Conservation (phyloP, 768 basidiomycete species). For the Lactarius hatsudake region DNA sequence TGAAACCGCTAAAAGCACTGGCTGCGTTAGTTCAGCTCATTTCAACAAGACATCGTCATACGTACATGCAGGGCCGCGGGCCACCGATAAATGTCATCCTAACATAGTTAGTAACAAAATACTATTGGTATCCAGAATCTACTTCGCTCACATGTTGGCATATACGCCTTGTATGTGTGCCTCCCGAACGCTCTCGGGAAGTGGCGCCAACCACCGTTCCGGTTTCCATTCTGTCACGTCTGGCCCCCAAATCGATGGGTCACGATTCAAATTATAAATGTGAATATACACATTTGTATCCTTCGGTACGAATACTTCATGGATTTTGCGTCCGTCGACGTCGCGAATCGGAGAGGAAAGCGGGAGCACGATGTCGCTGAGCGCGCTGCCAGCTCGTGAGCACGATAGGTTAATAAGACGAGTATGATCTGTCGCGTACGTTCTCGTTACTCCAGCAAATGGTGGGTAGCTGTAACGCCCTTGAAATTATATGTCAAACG, state of each 20-base stretch:
- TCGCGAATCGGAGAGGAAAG: not conserved
- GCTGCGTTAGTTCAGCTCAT: not conserved
- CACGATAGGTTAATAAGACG: not conserved
- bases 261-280: not conserved
- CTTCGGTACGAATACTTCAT: not conserved
- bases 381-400: not conserved
- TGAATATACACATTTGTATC: not conserved
- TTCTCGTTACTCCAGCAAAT: not conserved
- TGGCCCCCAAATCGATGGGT: not conserved
- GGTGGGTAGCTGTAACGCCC: slow-evolving; percentile 2
- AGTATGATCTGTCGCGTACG: slow-evolving; percentile 1
- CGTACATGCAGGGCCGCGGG: not conserved
- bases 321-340: not conserved
- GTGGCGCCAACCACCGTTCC: not conserved
- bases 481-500: no score
- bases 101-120: not conserved
- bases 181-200: not conserved
- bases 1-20: not conserved
- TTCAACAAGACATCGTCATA: not conserved
- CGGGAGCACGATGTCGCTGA: not conserved
- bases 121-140: not conserved
- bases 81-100: slow-evolving; percentile 2
- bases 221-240: not conserved
- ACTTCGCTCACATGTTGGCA: not conserved
- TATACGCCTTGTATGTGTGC: not conserved